A percentile compares a stretch with the other conserved stretches of the same genome.
phyloP scores from a whole-genome alignment of 2,329 filamentous ascomycete species.

The Talaromyces sp. region DNA sequence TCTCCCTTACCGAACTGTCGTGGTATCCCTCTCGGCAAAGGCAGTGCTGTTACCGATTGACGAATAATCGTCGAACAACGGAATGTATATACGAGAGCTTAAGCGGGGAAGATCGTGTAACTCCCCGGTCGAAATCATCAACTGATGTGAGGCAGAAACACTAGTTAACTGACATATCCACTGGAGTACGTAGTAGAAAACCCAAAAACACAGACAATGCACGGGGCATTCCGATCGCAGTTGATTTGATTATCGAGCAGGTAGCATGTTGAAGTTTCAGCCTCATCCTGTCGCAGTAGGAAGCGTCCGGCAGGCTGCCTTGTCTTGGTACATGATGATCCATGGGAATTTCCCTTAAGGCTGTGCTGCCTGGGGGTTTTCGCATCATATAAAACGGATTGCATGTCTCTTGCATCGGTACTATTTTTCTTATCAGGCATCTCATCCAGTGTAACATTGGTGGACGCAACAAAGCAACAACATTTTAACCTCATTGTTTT shows the following conservation, averaged over 20 bases:
- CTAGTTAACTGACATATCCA: not conserved
- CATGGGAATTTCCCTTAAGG: not conserved
- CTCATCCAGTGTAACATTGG: not conserved
- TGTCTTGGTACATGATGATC: not conserved
- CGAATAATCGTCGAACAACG: not conserved
- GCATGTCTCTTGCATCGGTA: not conserved
- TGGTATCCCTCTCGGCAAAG: not conserved
- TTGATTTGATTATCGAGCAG: not conserved
- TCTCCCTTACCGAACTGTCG: not conserved
- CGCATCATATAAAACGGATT: not conserved
- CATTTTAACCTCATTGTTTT: not conserved
- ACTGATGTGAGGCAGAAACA: not conserved
- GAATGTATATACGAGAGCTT: not conserved
- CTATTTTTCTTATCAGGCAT: not conserved
- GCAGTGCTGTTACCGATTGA: constrained; percentile 1
- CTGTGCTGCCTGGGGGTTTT: not conserved
- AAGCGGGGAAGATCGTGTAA: not conserved
- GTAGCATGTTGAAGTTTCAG: not conserved
- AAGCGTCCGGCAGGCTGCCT: not conserved
- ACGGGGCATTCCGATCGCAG: not conserved
- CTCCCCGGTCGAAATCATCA: not conserved
- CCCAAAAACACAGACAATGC: not conserved
- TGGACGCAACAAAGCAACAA: not conserved
- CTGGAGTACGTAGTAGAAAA: no score
- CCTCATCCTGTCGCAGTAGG: not conserved